Conservation (phyloP, 768 basidiomycete genomes). For the Tulasnella calospora region DNA sequence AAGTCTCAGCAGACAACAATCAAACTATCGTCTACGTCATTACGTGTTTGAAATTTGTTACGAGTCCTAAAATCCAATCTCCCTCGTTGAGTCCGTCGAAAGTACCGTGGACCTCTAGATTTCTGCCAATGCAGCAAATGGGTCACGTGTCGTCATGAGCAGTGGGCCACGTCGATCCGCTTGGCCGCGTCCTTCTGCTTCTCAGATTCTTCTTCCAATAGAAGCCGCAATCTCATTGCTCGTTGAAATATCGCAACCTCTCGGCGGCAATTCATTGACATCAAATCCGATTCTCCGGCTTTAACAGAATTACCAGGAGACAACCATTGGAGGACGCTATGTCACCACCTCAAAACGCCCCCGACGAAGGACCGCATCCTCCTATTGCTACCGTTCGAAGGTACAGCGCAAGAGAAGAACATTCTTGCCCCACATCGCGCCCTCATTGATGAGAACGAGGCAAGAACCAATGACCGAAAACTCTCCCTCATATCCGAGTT, state of each 20-base stretch:
- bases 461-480: not conserved
- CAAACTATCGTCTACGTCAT: not conserved
- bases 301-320: not conserved
- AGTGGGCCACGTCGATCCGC: not conserved
- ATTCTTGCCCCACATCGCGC: not conserved
- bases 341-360: not conserved
- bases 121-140: not conserved
- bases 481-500: not conserved
- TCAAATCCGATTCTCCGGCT: too few species aligned
- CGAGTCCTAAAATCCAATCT: not conserved
- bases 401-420: not conserved
- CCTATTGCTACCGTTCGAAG: not conserved
- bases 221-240: too few species aligned
- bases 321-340: not conserved
- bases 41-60: not conserved
- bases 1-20: not conserved
- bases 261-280: too few species aligned
- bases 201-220: too few species aligned
- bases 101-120: not conserved
- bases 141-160: not conserved
- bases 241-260: too few species aligned
- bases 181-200: not conserved
- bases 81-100: not conserved
- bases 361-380: not conserved
- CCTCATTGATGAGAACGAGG: not conserved